Evolutionary conservation across 352 stramenopile genomes (phyloP).

Genomic region (Pythium myriotylum): DNA sequence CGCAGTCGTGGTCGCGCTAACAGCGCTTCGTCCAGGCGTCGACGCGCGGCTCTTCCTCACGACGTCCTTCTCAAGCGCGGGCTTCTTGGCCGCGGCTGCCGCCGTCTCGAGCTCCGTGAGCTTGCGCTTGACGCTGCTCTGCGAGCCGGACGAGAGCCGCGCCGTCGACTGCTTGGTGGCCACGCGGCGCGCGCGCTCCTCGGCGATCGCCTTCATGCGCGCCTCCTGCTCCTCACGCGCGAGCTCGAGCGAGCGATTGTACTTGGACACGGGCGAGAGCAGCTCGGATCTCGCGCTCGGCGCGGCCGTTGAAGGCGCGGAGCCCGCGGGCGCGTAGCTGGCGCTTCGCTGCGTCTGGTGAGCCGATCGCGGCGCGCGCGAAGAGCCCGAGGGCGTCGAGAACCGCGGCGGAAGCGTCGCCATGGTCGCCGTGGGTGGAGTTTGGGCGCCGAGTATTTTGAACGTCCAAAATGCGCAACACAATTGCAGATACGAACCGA

Average conservation of each 20-base stretch:
- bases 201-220: slow-evolving; percentile 32
- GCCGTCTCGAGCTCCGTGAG: slow-evolving; percentile 25
- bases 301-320: slow-evolving; percentile 2
- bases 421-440: slow-evolving; percentile 9
- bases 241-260: slow-evolving; percentile 27
- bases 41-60: slow-evolving; percentile 28
- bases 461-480: slow-evolving; percentile 25
- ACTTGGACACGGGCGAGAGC: slow-evolving; percentile 41
- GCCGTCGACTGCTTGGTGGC: slow-evolving; percentile 19
- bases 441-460: slow-evolving; percentile 14
- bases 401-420: slow-evolving; percentile 25
- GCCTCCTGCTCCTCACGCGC: slow-evolving; percentile 31
- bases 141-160: not conserved
- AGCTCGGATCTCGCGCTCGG: slow-evolving; percentile 21
- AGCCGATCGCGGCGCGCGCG: not conserved
- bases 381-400: slow-evolving; percentile 16
- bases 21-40: slow-evolving; percentile 4
- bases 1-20: not conserved
- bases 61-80: not conserved
- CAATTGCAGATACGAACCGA: slow-evolving; percentile 12
- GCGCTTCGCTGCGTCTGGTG: slow-evolving; percentile 12
- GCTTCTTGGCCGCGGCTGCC: not conserved
- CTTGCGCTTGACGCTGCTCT: slow-evolving; percentile 35
- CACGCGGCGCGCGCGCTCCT: slow-evolving; percentile 23
- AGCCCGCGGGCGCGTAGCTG: slow-evolving; percentile 17